Conservation (phyloP, 352 stramenopile genomes). For the Phytophthora brassicae region DNA sequence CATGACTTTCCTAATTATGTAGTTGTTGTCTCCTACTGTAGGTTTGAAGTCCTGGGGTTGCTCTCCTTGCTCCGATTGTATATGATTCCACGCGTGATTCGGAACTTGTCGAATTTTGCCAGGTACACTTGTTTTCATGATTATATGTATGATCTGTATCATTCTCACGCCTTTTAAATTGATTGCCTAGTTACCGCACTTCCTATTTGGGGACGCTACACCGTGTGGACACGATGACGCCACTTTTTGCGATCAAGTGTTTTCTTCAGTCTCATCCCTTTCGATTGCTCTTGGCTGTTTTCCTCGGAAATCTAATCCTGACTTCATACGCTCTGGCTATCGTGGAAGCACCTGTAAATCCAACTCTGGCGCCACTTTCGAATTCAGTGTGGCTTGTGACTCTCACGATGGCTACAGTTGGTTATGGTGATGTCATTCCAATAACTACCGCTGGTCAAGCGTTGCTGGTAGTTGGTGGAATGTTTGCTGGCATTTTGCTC, state of each 20-base stretch:
- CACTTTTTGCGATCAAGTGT: constrained; percentile 83
- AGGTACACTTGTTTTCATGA: constrained; percentile 46
- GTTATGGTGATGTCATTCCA: constrained; percentile 68
- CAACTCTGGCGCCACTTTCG: constrained; percentile 49
- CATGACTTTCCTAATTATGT: not conserved
- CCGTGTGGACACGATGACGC: constrained; percentile 74
- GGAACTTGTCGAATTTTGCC: constrained; percentile 76
- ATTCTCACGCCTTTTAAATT: not conserved
- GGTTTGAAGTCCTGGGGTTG: constrained; percentile 68
- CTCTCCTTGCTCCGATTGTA: constrained; percentile 72
- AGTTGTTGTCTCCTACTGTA: constrained; percentile 13
- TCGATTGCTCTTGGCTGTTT: constrained; percentile 48
- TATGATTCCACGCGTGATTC: constrained; percentile 72
- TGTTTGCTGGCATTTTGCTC: constrained; percentile 71
- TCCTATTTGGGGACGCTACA: constrained; percentile 75
- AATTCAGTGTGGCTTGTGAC: constrained; percentile 74
- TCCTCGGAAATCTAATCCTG: constrained; percentile 45
- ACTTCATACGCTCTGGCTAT: constrained; percentile 69
- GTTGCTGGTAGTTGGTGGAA: constrained; percentile 61
- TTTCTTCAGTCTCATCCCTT: constrained; percentile 73
- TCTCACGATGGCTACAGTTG: constrained; percentile 77
- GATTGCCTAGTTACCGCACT: constrained; percentile 59
- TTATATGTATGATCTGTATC: not conserved
- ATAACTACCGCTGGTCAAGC: constrained; percentile 59
- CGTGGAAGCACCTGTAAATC: constrained; percentile 67